phyloP scores from a whole-genome alignment of 2,329 filamentous ascomycete species.

The Penicillium sp. region DNA sequence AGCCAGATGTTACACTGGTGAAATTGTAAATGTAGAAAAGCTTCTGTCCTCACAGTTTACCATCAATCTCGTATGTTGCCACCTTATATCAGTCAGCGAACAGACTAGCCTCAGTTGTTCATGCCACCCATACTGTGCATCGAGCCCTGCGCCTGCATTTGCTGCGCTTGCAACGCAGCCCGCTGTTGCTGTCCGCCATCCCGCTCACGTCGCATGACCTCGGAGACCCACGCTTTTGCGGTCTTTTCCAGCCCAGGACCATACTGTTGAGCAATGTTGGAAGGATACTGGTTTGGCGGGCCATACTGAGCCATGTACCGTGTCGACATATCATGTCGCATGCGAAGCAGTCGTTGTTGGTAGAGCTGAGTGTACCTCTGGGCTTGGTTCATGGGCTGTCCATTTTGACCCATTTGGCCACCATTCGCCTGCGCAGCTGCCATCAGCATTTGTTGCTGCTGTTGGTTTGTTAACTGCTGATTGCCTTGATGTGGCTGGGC shows the following conservation, averaged over 20 bases:
- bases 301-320: conserved; percentile 40
- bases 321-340: conserved; percentile 38
- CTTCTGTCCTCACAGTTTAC: neutral
- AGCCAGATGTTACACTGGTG: neutral
- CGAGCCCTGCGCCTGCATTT: conserved; percentile 43
- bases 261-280: conserved; percentile 39
- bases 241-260: conserved; percentile 35
- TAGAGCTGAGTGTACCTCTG: conserved; percentile 39
- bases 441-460: conserved; percentile 40
- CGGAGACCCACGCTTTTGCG: conserved; percentile 38
- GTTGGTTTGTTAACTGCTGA: conserved; percentile 36
- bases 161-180: conserved; percentile 36
- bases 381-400: conserved; percentile 28
- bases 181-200: conserved; percentile 33
- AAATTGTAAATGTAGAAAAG: neutral
- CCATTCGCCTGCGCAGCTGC: conserved; percentile 41
- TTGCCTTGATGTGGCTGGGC: conserved; percentile 32
- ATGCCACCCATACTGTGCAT: conserved; percentile 39
- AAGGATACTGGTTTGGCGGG: conserved; percentile 38
- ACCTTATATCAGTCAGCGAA: neutral
- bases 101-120: conserved; percentile 29
- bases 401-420: conserved; percentile 33
- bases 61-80: neutral
- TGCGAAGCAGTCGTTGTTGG: conserved; percentile 33
- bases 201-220: conserved; percentile 39